phyloP scores from a whole-genome alignment of 192 early-diverging fungal species.

The Kickxella alabastrina region DNA sequence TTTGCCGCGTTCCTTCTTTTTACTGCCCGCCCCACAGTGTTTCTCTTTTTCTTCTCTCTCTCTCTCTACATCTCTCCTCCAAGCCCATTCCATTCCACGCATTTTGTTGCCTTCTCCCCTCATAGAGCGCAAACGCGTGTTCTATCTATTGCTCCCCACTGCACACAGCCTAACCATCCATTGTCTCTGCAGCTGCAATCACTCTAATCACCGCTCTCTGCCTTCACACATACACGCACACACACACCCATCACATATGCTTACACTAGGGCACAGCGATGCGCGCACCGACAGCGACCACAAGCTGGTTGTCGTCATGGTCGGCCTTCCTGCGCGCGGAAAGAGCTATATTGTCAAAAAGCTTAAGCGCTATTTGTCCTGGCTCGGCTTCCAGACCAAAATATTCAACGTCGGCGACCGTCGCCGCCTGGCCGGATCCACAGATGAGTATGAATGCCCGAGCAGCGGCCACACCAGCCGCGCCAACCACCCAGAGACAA shows the following conservation, averaged over 20 bases:
- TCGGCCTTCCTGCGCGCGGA: constrained; percentile 91
- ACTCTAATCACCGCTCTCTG: too few relatives aligned
- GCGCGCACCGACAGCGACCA: constrained; percentile 69
- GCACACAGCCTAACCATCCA: too few relatives aligned
- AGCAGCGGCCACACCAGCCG: neutral
- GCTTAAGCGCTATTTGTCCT: constrained; percentile 81
- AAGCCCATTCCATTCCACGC: too few relatives aligned
- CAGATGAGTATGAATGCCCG: constrained; percentile 17
- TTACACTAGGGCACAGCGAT: constrained; percentile 45
- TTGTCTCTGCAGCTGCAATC: too few relatives aligned
- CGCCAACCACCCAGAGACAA: neutral
- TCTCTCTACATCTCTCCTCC: too few relatives aligned
- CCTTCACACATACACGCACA: too few relatives aligned
- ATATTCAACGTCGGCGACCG: constrained; percentile 96
- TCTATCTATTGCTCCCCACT: too few relatives aligned
- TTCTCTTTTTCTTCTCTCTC: too few relatives aligned
- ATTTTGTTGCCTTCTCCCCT: too few relatives aligned
- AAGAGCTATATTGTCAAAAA: constrained; percentile 97
- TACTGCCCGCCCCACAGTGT: too few relatives aligned
- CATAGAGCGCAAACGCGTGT: too few relatives aligned
- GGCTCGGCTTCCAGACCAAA: constrained; percentile 74
- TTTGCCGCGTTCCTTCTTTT: too few relatives aligned
- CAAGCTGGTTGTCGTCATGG: constrained; percentile 94
- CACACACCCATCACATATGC: constrained; percentile 9
- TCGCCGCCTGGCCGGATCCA: constrained; percentile 63